Evolutionary conservation across 2,329 filamentous ascomycete species (phyloP).

Genomic region (Monascus ruber): DNA sequence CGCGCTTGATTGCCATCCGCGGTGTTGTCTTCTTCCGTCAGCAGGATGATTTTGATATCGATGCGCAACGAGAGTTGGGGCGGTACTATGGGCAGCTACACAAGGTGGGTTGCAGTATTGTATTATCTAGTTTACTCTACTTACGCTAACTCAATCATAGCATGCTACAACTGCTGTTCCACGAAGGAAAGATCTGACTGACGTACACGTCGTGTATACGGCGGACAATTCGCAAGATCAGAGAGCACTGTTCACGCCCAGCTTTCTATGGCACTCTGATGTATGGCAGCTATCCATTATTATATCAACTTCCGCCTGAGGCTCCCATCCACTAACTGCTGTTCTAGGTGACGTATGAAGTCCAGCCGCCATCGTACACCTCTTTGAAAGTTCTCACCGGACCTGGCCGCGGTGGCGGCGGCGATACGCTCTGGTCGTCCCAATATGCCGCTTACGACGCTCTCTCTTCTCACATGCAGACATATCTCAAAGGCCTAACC

Average conservation of each 20-base stretch:
- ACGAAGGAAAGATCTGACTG: constrained; percentile 38
- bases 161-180: constrained; percentile 46
- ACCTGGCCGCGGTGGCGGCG: constrained; percentile 44
- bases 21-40: constrained; percentile 49
- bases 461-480: constrained; percentile 45
- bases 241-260: constrained; percentile 42
- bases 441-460: constrained; percentile 49
- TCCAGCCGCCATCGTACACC: constrained; percentile 48
- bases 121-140: neutral
- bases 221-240: constrained; percentile 44
- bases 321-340: constrained; percentile 1
- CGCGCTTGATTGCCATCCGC: constrained; percentile 41
- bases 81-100: constrained; percentile 43
- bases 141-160: constrained; percentile 4
- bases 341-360: constrained; percentile 43
- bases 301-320: neutral
- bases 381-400: constrained; percentile 44
- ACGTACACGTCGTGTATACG: constrained; percentile 47
- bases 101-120: constrained; percentile 19
- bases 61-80: constrained; percentile 42
- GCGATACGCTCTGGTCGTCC: constrained; percentile 47
- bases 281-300: constrained; percentile 20
- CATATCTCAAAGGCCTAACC: constrained; percentile 46
- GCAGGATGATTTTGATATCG: constrained; percentile 43
- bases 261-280: constrained; percentile 46